Percentiles rank a stretch among this genome's conserved stretches.
These are phyloP conservation scores for Mariannaea elegans DNA, from an alignment of 2,329 filamentous ascomycete species.

Conservation along the genomic window DNA sequence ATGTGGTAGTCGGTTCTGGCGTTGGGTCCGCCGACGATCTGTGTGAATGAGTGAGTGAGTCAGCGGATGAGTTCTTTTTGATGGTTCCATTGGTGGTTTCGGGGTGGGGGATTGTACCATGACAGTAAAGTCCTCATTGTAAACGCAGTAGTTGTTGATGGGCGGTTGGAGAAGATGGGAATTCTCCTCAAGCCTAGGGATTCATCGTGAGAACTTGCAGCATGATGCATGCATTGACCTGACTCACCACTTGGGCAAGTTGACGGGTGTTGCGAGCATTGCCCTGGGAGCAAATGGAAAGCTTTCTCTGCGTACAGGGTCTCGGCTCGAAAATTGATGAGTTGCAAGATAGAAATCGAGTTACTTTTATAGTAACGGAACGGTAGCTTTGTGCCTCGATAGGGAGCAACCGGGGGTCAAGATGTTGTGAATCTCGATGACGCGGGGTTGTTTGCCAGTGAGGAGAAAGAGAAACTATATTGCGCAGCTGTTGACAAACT, in stretches of 20 bases:
- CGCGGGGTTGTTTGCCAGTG: slow-evolving; percentile 8
- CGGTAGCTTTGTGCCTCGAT: no score
- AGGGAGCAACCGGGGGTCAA: no score
- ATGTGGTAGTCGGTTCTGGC: slow-evolving; percentile 98
- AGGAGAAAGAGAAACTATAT: slow-evolving; percentile 8
- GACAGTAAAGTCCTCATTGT: slow-evolving; percentile 83
- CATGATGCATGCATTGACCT: background rate
- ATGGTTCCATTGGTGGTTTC: background rate
- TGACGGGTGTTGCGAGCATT: slow-evolving; percentile 62
- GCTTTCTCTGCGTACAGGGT: background rate
- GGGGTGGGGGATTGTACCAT: slow-evolving; percentile 64
- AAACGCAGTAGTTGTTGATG: slow-evolving; percentile 97
- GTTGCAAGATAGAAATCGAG: background rate
- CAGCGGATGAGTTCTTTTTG: background rate
- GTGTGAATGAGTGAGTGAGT: slow-evolving; percentile 2
- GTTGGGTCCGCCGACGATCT: slow-evolving; percentile 96
- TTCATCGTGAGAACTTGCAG: no score
- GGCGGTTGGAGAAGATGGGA: slow-evolving; percentile 92
- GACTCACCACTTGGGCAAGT: slow-evolving; percentile 67
- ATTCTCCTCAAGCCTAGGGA: slow-evolving; percentile 87
- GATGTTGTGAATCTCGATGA: slow-evolving; percentile 1
- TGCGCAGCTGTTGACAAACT: background rate
- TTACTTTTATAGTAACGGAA: no score
- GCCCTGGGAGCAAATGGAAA: background rate
- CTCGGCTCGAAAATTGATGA: background rate